Base-by-base conservation (phyloP, 169 alveolate species). In the Eimeria brunetti region DNA sequence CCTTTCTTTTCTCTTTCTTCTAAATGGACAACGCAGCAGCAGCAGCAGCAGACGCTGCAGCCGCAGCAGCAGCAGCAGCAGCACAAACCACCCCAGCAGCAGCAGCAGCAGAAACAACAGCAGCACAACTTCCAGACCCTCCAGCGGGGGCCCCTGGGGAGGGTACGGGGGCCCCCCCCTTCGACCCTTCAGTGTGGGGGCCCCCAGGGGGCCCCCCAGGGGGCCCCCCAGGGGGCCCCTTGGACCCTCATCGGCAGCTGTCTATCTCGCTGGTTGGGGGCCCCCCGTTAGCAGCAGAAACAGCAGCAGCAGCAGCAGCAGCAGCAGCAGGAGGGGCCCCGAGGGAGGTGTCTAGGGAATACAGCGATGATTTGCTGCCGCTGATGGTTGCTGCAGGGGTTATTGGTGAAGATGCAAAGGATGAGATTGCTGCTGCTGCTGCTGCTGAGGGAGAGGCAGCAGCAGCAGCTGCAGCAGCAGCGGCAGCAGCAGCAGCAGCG, bases 301-400 rank as follows among this genome's bases (percentile, higher is more conserved):
- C 22, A 24, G 67, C 67, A 18, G 67, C 14, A 24, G 67, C 67
- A 1, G 14, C 22, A 24, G 22, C 67, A 58, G 67, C 67, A 18
- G 14, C n/a, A 22, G 33, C 30, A n/a, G 75, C 8, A n/a, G 33
- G 33, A 64, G 33, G 75, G 75, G 33, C 51, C 51, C 83, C 83
- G 20, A 20, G 18, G 46, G 51, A 71, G n/a, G n/a, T n/a, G n/a
- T n/a, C n/a, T n/a, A n/a, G n/a, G n/a, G n/a, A n/a, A 22, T 71
- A 27, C 49, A 30, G 46, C 22, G 81, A 78, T 44, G 88, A 44
- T 24, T 78, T 78, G 88, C 88, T 78, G 88, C 64, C 88, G 64
- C 88, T 78, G 0, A 78, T 51, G 62, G 88, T 27, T 44, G 83
- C 83, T 1, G 83, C 83, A 33, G 83, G 83, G 24, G 27, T n/a